Evolutionary conservation across 176 grass and related monocot species (phyloP).

Genomic region (Bromus sterilis): DNA sequence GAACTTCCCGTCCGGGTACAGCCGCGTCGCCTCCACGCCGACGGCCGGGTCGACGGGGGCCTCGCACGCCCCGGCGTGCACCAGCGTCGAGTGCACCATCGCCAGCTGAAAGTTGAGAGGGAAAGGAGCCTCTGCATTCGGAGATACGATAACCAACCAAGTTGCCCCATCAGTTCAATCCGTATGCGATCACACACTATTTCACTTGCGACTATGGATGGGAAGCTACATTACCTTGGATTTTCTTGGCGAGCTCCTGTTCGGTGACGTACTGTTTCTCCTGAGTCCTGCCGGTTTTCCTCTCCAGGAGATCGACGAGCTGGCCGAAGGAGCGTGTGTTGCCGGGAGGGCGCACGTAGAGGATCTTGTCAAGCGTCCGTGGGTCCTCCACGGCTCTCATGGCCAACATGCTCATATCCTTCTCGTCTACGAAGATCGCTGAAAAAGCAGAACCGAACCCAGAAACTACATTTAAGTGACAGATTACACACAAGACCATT

Average conservation of each 20-base stretch:
- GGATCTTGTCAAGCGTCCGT: constrained; percentile 38
- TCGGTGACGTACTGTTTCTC: constrained; percentile 24
- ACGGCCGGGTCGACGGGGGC: neutral
- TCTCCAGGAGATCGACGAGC: constrained; percentile 29
- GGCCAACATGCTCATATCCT: constrained; percentile 26
- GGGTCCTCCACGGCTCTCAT: constrained; percentile 44
- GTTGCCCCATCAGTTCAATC: too few relatives aligned
- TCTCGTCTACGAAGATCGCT: constrained; percentile 34
- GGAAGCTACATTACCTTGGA: constrained; percentile 26
- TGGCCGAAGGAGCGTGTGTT: constrained; percentile 27
- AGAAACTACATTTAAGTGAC: too few relatives aligned
- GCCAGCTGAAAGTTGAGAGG: constrained; percentile 31
- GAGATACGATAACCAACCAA: too few relatives aligned
- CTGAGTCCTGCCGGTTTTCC: constrained; percentile 27
- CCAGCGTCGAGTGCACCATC: constrained; percentile 23
- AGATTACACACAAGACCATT: too few relatives aligned
- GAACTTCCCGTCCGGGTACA: constrained; percentile 58
- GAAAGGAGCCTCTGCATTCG: neutral
- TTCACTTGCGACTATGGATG: neutral
- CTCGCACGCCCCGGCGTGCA: constrained; percentile 14
- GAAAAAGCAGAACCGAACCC: neutral
- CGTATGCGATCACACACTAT: neutral
- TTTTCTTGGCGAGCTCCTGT: constrained; percentile 20
- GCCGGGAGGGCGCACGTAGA: constrained; percentile 28
- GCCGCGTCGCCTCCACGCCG: constrained; percentile 42